phyloP scores from a whole-genome alignment of 257 asterid genomes.

The Ilex aquifolium region DNA sequence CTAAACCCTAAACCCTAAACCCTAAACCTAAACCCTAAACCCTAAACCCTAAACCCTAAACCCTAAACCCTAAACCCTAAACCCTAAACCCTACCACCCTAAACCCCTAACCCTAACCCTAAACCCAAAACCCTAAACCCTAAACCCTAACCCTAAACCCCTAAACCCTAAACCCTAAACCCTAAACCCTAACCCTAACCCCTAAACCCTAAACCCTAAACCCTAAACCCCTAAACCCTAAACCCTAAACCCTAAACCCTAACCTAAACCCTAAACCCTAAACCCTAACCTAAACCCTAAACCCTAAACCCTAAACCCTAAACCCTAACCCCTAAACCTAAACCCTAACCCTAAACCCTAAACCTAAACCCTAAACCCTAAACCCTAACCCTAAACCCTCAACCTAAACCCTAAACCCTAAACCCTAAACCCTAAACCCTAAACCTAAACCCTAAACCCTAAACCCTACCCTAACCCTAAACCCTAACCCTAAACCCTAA shows the following conservation, averaged over 20 bases:
- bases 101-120: not conserved
- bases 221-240: not conserved
- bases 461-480: constrained; percentile 14
- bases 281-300: constrained; percentile 1
- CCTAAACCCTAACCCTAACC: not conserved
- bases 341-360: not conserved
- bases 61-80: constrained; percentile 1
- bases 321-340: not conserved
- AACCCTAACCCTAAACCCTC: constrained; percentile 9
- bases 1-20: not conserved
- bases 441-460: constrained; percentile 16
- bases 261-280: constrained; percentile 1
- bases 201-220: not conserved
- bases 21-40: not conserved
- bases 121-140: constrained; percentile 1
- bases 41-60: not conserved
- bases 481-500: constrained; percentile 14
- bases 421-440: constrained; percentile 19
- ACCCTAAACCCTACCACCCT: constrained; percentile 1
- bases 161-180: constrained; percentile 2
- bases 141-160: not conserved
- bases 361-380: constrained; percentile 6
- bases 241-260: not conserved
- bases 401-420: constrained; percentile 19
- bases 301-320: constrained; percentile 2